phyloP scores from a whole-genome alignment of 345 rosid species.

The Sapria himalayana region DNA sequence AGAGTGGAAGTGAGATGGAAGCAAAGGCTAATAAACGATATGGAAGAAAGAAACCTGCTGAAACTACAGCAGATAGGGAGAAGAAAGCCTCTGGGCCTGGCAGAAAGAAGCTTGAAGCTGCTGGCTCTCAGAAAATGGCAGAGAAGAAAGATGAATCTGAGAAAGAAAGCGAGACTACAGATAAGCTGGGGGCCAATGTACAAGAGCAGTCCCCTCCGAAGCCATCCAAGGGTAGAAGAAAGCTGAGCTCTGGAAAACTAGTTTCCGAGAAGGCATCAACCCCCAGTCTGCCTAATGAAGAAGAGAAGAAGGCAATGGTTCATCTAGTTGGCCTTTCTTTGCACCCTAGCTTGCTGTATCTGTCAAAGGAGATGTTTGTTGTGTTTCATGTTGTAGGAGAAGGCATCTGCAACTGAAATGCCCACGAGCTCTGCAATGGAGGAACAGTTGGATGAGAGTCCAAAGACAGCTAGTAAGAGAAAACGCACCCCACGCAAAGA shows the following conservation, averaged over 20 bases:
- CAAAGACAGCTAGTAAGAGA: constrained; percentile 39
- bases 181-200: constrained; percentile 30
- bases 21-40: constrained; percentile 19
- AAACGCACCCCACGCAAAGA: constrained; percentile 34
- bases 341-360: not conserved
- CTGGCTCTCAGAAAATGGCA: too few relatives aligned
- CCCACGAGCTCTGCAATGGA: constrained; percentile 24
- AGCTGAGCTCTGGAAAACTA: constrained; percentile 23
- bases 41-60: constrained; percentile 23
- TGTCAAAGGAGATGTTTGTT: not conserved
- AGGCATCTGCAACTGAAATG: constrained; percentile 33
- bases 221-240: constrained; percentile 31
- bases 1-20: constrained; percentile 30
- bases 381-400: constrained; percentile 18
- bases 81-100: too few relatives aligned
- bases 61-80: constrained; percentile 8
- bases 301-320: constrained; percentile 40
- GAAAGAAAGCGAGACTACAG: constrained; percentile 20
- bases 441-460: constrained; percentile 27
- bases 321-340: not conserved
- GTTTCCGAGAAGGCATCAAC: constrained; percentile 22
- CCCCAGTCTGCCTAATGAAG: too few relatives aligned
- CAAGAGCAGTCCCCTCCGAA: constrained; percentile 22
- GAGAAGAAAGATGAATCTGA: constrained; percentile 15
- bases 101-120: too few relatives aligned